A percentile compares a stretch with the other conserved stretches of the same genome.
Conservation (phyloP, 805 yeast genomes). For the Tetrapisispora arboricola region DNA sequence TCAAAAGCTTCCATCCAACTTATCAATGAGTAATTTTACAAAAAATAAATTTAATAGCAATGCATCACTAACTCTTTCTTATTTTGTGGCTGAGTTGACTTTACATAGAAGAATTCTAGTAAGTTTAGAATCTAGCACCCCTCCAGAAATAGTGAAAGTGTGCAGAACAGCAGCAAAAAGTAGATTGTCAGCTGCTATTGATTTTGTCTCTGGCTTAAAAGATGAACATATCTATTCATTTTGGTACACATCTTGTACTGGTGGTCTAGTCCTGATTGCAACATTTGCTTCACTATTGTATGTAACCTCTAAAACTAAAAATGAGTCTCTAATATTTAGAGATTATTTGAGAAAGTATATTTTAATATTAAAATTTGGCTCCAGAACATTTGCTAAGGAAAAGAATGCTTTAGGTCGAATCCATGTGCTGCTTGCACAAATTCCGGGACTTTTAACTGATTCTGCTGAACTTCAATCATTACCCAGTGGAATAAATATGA, state of each 20-base stretch:
- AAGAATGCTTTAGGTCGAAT: slow-evolving; percentile 62
- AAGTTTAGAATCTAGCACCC: slow-evolving; percentile 35
- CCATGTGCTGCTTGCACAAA: slow-evolving; percentile 60
- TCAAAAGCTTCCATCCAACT: slow-evolving; percentile 53
- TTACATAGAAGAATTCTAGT: slow-evolving; percentile 70
- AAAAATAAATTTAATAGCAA: slow-evolving; percentile 59
- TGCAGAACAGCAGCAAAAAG: slow-evolving; percentile 83
- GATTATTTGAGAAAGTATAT: slow-evolving; percentile 67
- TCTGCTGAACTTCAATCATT: slow-evolving; percentile 6
- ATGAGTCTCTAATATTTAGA: slow-evolving; percentile 54
- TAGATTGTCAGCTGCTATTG: slow-evolving; percentile 70
- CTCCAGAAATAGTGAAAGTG: slow-evolving; percentile 47
- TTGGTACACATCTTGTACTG: slow-evolving; percentile 79
- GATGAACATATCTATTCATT: slow-evolving; percentile 80
- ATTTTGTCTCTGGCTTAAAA: slow-evolving; percentile 62
- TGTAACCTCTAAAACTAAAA: slow-evolving; percentile 51
- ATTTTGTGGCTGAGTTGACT: slow-evolving; percentile 82
- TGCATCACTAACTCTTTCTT: slow-evolving; percentile 73
- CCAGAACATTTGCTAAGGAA: slow-evolving; percentile 71
- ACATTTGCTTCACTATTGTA: slow-evolving; percentile 76
- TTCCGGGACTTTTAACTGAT: slow-evolving; percentile 51
- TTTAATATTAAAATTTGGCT: slow-evolving; percentile 62
- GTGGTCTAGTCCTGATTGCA: slow-evolving; percentile 74
- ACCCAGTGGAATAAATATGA: slow-evolving; percentile 7
- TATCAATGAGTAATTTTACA: slow-evolving; percentile 52